Base-by-base conservation (phyloP, 2,329 filamentous ascomycete species). In the Clarireedia hainanense region DNA sequence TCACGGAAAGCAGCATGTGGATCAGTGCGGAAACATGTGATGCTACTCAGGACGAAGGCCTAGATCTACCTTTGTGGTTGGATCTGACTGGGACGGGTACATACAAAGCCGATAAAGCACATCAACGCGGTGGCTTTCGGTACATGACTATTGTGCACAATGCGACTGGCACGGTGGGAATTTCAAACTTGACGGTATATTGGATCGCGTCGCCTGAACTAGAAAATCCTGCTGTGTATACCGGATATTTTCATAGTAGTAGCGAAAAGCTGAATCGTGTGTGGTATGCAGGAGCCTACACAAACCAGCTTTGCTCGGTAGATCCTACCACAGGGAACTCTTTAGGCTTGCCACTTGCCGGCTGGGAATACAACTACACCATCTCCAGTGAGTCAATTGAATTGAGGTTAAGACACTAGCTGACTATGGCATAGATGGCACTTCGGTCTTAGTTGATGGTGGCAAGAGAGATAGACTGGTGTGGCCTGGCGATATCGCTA, bases 401-500 rank as follows among this genome's bases (percentile, higher is more conserved):
- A 34, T 1, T 36, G 63, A 58, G 9, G 74, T 75, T 48, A 67
- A 69, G 48, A 56, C 7, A 6, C 34, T 15, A 47, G 20, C 6
- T 37, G 23, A 39, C 15, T 5, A 39, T 48, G 10, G 12, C 12
- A 9, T 56, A 24, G 56, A 47, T 15, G 59, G 59, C 24, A 57
- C 72, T 69, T 63, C 59, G 23, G 57, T 63, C 2, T 69, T 64
- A 50, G 65, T 67, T 1, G 80, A 84, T 64, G 81, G 80, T 14
- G 78, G 79, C 1, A 84, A 84, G 64, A 73, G 81, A 34, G 81
- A 84, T 62, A 73, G 79, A 7, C 70, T 80, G 17, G 76, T 84
- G 2, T 85, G 80, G 80, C 76, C 81, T 10, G 81, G 81, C 1
- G 82, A 85, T 63, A 80, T 84, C 72, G 74, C 75, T 4, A 79